A percentile compares a stretch with the other conserved stretches of the same genome.
These are phyloP conservation scores for Amylostereum areolatum DNA, from an alignment of 1,284 basidiomycete species.

Conservation along the genomic window DNA sequence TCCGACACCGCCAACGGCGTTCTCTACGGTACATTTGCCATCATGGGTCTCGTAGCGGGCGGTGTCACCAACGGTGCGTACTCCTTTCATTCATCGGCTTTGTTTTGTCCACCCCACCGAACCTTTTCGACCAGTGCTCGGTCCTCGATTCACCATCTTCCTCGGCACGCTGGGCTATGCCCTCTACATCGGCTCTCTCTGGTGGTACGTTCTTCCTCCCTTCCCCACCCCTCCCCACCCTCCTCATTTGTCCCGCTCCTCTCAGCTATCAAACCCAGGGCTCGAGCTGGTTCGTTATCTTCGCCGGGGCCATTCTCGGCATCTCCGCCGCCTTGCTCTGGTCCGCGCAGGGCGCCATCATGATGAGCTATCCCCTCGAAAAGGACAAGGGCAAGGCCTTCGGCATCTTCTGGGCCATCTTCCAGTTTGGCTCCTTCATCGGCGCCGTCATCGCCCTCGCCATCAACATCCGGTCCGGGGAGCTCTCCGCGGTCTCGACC, in stretches of 20 bases:
- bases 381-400: slow-evolving; percentile 23
- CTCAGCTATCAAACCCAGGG: slow-evolving; percentile 30
- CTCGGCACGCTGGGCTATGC: slow-evolving; percentile 41
- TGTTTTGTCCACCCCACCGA: neutral
- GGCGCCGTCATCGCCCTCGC: slow-evolving; percentile 45
- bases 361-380: slow-evolving; percentile 44
- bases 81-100: neutral
- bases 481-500: slow-evolving; percentile 27
- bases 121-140: slow-evolving; percentile 29
- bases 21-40: slow-evolving; percentile 38
- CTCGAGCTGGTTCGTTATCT: slow-evolving; percentile 40
- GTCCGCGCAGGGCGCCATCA: slow-evolving; percentile 52
- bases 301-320: slow-evolving; percentile 51
- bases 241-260: neutral
- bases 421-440: slow-evolving; percentile 47
- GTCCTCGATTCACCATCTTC: slow-evolving; percentile 39
- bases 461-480: slow-evolving; percentile 30
- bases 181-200: slow-evolving; percentile 42
- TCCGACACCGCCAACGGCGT: slow-evolving; percentile 37
- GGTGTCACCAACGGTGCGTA: slow-evolving; percentile 39
- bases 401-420: slow-evolving; percentile 49
- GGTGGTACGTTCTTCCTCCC: slow-evolving; percentile 25
- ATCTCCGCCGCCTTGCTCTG: slow-evolving; percentile 55
- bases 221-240: neutral
- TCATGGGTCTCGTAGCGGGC: slow-evolving; percentile 42